Evolutionary conservation across 257 asterid species (phyloP).

Genomic region (Nyctanthes arbortristis): DNA sequence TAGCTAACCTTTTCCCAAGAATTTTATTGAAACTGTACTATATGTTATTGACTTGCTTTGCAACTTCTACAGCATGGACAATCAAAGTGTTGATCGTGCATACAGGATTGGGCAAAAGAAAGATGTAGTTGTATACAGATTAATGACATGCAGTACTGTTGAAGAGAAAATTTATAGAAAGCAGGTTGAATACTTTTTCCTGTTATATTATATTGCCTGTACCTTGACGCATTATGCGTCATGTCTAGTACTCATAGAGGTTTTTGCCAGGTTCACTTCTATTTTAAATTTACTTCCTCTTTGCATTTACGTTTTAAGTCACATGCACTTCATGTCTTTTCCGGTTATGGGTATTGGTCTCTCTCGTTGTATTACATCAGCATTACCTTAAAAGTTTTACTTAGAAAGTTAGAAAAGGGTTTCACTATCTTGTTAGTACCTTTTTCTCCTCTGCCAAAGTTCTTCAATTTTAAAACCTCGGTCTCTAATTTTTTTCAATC

Average conservation of each 20-base stretch:
- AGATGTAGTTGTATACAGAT: conserved; percentile 87
- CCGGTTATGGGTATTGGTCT: not conserved
- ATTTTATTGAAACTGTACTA: not conserved
- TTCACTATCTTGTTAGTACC: not conserved
- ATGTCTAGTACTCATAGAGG: not conserved
- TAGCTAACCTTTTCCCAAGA: not conserved
- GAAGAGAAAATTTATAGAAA: conserved; percentile 92
- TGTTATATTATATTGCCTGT: not conserved
- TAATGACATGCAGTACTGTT: conserved; percentile 91
- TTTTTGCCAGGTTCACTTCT: conserved; percentile 6
- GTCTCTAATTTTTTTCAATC: conserved; percentile 1
- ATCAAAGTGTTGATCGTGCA: conserved; percentile 96
- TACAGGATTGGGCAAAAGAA: conserved; percentile 94
- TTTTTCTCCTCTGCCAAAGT: not conserved
- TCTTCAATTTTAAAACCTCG: not conserved
- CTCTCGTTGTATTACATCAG: not conserved
- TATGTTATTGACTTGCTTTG: conserved; percentile 11
- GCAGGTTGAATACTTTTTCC: conserved; percentile 54
- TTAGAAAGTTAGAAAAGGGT: not conserved
- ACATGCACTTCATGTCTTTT: too few species aligned
- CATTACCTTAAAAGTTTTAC: too few species aligned
- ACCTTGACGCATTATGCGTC: not conserved
- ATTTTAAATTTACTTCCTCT: conserved; percentile 7
- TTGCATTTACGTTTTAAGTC: not conserved
- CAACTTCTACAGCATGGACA: conserved; percentile 75